A percentile compares a stretch with the other conserved stretches of the same genome.
Evolutionary conservation across 2,329 filamentous ascomycete species (phyloP).

Genomic region (Diaporthe batatas): DNA sequence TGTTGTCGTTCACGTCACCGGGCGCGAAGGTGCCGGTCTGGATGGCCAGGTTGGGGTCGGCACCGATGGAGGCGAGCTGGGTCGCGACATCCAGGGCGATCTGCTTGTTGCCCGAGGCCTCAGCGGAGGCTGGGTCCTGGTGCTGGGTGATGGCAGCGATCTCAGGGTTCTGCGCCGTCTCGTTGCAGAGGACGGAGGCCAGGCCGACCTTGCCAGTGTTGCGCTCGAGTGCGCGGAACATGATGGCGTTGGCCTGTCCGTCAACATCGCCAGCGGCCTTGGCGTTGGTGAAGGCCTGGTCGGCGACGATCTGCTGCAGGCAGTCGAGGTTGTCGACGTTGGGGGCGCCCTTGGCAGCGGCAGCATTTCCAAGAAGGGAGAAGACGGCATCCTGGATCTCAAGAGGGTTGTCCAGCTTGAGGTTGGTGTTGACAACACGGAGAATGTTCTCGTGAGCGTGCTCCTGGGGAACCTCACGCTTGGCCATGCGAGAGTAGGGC

Average conservation of each 20-base stretch:
- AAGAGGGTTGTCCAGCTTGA: constrained; percentile 62
- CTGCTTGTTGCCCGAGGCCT: constrained; percentile 71
- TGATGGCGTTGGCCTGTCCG: constrained; percentile 65
- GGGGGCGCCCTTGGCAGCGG: constrained; percentile 50
- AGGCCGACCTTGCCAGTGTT: constrained; percentile 71
- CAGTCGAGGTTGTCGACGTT: constrained; percentile 63
- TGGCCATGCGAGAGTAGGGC: constrained; percentile 44
- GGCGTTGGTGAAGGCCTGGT: constrained; percentile 73
- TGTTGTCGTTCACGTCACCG: constrained; percentile 51
- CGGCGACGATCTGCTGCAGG: constrained; percentile 69
- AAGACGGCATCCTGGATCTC: constrained; percentile 62
- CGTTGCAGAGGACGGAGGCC: constrained; percentile 69
- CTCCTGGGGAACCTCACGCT: constrained; percentile 66
- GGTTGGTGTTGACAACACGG: constrained; percentile 52
- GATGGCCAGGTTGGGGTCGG: constrained; percentile 72
- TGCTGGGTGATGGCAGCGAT: constrained; percentile 74
- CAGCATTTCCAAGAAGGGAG: constrained; percentile 62
- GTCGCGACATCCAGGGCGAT: constrained; percentile 70
- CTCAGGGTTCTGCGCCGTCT: constrained; percentile 73
- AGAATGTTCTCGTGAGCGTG: constrained; percentile 63
- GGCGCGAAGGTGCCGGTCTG: constrained; percentile 74
- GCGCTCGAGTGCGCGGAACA: constrained; percentile 69
- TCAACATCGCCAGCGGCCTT: constrained; percentile 67
- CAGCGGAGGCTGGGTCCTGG: constrained; percentile 74
- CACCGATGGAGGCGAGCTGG: constrained; percentile 72